Conservation (phyloP, 331 rosid genomes). For the Arachis monticola region DNA sequence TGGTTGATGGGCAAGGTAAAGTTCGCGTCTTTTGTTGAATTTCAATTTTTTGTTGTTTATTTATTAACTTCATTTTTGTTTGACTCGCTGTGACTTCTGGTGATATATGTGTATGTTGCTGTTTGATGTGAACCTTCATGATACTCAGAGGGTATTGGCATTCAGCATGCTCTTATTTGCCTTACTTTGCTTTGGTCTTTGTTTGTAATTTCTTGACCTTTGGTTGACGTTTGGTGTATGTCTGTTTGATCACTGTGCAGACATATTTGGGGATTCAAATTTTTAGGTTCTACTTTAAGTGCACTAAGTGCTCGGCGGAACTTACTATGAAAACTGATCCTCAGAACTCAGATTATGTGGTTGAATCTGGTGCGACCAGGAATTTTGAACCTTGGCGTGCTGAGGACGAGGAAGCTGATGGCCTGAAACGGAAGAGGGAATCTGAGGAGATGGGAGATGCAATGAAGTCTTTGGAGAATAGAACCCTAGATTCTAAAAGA, state of each 20-base stretch:
- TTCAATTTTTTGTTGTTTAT: not conserved
- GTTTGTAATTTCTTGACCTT: slow-evolving; percentile 5
- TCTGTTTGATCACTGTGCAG: slow-evolving; percentile 46
- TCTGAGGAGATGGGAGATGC: slow-evolving; percentile 92
- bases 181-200: not conserved
- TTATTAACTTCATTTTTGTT: not conserved
- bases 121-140: not conserved
- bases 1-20: not conserved
- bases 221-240: slow-evolving; percentile 15
- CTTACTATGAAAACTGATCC: slow-evolving; percentile 87
- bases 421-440: slow-evolving; percentile 63
- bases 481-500: slow-evolving; percentile 88
- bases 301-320: slow-evolving; percentile 86
- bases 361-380: slow-evolving; percentile 79
- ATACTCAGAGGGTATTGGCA: not conserved
- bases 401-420: slow-evolving; percentile 69
- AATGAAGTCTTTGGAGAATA: slow-evolving; percentile 80
- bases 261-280: slow-evolving; percentile 86
- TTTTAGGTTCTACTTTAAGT: slow-evolving; percentile 83
- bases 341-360: slow-evolving; percentile 81
- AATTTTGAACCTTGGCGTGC: slow-evolving; percentile 95
- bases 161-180: not conserved
- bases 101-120: not conserved
- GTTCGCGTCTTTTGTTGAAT: not conserved
- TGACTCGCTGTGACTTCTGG: not conserved